A percentile compares a stretch with the other conserved stretches of the same genome.
Conservation (phyloP, 2,329 filamentous ascomycete species). For the Sporothrix dimorphospora region DNA sequence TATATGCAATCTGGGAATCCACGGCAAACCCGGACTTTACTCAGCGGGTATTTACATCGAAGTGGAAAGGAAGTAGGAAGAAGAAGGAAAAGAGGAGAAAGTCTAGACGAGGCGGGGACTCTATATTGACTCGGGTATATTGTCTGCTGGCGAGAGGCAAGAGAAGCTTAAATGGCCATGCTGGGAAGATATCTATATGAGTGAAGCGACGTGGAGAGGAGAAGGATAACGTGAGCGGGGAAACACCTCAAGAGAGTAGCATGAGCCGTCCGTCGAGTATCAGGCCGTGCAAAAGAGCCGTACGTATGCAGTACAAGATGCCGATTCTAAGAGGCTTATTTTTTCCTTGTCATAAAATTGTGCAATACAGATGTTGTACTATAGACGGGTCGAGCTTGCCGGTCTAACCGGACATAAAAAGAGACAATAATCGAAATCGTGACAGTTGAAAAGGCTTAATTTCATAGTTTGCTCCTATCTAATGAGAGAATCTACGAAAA, state of each 20-base stretch:
- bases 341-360: background rate
- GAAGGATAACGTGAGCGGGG: background rate
- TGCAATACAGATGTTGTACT: background rate
- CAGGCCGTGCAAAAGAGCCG: no score
- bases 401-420: background rate
- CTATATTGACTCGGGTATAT: background rate
- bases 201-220: background rate
- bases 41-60: background rate
- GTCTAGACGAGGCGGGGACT: background rate
- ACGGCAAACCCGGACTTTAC: background rate
- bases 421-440: background rate
- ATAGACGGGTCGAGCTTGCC: constrained; percentile 4
- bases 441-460: background rate
- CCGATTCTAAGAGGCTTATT: no score
- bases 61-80: background rate
- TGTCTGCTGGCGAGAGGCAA: background rate
- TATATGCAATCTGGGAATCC: background rate
- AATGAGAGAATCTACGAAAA: no score
- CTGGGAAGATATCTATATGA: no score
- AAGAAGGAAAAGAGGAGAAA: background rate
- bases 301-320: no score
- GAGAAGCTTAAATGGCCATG: background rate
- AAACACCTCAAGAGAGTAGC: no score
- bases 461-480: no score
- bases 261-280: no score